These are phyloP conservation scores for Chlorella sp. DNA, from an alignment of 139 green algal species.

Conservation along the genomic window DNA sequence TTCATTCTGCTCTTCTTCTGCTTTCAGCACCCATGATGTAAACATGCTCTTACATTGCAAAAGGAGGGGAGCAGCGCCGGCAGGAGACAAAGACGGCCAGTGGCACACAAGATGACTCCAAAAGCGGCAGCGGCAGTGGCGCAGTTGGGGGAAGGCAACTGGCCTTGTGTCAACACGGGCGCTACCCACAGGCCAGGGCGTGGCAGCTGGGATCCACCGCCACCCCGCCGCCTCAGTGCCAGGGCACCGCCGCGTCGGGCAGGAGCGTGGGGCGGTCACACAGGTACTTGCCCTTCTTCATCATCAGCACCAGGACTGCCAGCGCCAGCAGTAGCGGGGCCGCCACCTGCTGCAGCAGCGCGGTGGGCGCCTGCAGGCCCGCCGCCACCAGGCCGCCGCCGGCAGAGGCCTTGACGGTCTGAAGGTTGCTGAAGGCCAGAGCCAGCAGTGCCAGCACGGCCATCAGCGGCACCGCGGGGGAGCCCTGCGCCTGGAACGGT, in stretches of 20 bases:
- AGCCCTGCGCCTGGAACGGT: conserved; percentile 48
- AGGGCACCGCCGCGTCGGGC: conserved; percentile 63
- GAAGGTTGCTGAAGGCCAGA: conserved; percentile 22
- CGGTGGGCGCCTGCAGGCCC: background rate
- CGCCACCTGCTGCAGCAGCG: conserved; percentile 48
- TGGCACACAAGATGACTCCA: too few relatives aligned
- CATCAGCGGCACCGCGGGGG: conserved; percentile 45
- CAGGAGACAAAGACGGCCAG: too few relatives aligned
- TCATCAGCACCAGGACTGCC: conserved; percentile 56
- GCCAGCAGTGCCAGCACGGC: background rate
- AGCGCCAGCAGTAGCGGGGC: conserved; percentile 57
- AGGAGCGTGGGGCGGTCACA: conserved; percentile 77
- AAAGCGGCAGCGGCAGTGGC: too few relatives aligned
- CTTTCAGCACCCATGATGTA: too few relatives aligned
- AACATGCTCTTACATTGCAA: too few relatives aligned
- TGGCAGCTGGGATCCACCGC: too few relatives aligned
- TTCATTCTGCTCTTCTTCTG: background rate
- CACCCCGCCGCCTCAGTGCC: conserved; percentile 27
- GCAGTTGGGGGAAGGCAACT: too few relatives aligned
- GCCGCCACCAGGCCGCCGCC: background rate
- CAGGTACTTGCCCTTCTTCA: conserved; percentile 63
- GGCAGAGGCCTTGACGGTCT: background rate
- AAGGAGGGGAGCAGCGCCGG: too few relatives aligned
- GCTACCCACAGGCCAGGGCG: too few relatives aligned
- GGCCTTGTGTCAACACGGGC: too few relatives aligned